These are phyloP conservation scores for Meredithiella fracta DNA, from an alignment of 2,329 filamentous ascomycete species.

Conservation along the genomic window DNA sequence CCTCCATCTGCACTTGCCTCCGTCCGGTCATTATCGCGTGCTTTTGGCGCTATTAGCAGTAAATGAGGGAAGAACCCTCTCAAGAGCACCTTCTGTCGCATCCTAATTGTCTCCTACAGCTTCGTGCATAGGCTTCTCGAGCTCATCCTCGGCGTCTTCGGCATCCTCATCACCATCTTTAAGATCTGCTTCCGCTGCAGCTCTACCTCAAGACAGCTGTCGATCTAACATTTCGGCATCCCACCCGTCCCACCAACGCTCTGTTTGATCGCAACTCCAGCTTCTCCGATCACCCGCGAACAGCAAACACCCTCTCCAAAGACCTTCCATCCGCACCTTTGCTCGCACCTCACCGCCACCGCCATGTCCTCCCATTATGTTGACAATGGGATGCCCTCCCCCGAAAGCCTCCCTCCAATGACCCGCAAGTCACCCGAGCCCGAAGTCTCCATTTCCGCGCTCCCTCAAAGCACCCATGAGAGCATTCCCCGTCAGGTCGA, in stretches of 20 bases:
- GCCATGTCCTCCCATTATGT: background rate
- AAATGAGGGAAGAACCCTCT: too few relatives aligned
- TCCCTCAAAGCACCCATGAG: background rate
- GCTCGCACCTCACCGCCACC: background rate
- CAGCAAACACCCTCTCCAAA: background rate
- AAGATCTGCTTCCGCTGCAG: background rate
- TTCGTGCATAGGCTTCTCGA: background rate
- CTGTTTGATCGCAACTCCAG: background rate
- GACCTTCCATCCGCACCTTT: background rate
- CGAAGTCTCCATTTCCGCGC: background rate
- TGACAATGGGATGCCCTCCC: background rate
- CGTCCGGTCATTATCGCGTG: background rate
- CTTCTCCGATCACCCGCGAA: background rate
- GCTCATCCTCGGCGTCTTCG: background rate
- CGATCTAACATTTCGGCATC: background rate
- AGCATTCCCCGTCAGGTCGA: background rate
- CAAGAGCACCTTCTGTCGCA: background rate
- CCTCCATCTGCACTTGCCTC: background rate
- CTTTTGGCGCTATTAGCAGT: background rate
- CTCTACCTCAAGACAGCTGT: background rate
- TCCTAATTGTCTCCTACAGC: background rate
- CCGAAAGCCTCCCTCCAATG: conserved; percentile 3
- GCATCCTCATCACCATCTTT: background rate
- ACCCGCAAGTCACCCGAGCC: background rate
- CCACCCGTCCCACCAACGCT: background rate